A percentile compares a stretch with the other conserved stretches of the same genome.
These are phyloP conservation scores for Zizania palustris DNA, from an alignment of 202 grass and related monocot species.

Conservation along the genomic window DNA sequence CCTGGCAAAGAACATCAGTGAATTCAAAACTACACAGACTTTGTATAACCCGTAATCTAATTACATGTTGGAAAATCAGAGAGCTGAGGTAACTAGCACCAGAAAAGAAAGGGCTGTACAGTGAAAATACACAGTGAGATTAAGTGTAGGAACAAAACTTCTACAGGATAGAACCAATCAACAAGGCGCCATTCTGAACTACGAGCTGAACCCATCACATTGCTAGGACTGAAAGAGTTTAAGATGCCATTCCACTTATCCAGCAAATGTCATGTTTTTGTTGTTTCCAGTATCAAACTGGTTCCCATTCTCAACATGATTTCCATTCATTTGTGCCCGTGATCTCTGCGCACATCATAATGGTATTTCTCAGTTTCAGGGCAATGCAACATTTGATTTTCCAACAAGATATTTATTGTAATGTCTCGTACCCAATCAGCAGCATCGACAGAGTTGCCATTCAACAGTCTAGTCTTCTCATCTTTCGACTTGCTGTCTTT, in stretches of 20 bases:
- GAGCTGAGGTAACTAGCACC: constrained; percentile 8
- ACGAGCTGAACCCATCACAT: constrained; percentile 19
- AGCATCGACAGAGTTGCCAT: constrained; percentile 65
- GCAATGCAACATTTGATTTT: background rate
- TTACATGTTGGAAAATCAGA: constrained; percentile 13
- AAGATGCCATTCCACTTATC: background rate
- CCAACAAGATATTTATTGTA: constrained; percentile 1
- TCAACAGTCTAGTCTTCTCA: constrained; percentile 59
- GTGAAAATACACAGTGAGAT: background rate
- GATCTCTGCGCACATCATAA: constrained; percentile 57
- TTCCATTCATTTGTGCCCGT: constrained; percentile 75
- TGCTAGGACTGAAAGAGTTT: background rate
- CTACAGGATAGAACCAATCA: constrained; percentile 22
- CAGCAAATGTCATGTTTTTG: constrained; percentile 36
- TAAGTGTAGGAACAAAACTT: constrained; percentile 31
- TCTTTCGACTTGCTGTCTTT: constrained; percentile 73
- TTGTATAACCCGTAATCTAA: constrained; percentile 35
- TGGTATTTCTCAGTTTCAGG: constrained; percentile 16
- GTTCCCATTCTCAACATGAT: constrained; percentile 66
- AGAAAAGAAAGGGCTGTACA: constrained; percentile 14
- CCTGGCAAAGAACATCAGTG: constrained; percentile 12
- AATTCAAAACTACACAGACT: constrained; percentile 28
- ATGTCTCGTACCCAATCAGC: constrained; percentile 65
- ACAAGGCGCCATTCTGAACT: constrained; percentile 18
- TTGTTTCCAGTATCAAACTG: constrained; percentile 55